Conservation (phyloP, 352 stramenopile genomes). For the Globisporangium ultimum region DNA sequence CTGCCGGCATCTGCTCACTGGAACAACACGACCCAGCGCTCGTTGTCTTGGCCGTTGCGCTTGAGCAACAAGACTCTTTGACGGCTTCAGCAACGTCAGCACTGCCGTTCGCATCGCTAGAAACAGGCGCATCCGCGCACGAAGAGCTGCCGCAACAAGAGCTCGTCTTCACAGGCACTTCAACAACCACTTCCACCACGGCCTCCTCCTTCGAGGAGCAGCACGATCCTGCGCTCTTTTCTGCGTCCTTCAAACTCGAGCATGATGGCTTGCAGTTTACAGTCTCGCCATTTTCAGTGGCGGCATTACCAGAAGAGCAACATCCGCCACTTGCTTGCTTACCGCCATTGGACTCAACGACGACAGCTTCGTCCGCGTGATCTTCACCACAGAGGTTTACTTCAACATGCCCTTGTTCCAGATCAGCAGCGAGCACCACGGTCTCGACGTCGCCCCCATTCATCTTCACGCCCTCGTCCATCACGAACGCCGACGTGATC, state of each 20-base stretch:
- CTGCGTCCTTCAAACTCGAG: constrained; percentile 1
- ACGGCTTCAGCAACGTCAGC: too few relatives aligned
- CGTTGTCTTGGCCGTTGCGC: too few relatives aligned
- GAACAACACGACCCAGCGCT: too few relatives aligned
- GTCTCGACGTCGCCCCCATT: not conserved
- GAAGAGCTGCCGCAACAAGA: not conserved
- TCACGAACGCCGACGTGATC: constrained; percentile 1
- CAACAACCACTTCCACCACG: too few relatives aligned
- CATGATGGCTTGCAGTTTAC: not conserved
- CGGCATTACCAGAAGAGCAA: not conserved
- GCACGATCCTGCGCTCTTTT: constrained; percentile 1
- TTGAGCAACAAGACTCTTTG: too few relatives aligned
- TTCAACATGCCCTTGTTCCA: not conserved
- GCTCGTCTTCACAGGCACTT: not conserved
- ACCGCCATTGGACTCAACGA: not conserved
- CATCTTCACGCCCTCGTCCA: constrained; percentile 1
- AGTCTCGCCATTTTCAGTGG: too few relatives aligned
- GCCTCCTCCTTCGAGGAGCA: not conserved
- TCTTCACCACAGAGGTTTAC: not conserved
- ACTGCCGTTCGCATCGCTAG: too few relatives aligned
- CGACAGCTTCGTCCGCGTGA: not conserved
- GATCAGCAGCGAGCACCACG: not conserved
- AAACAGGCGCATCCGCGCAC: not conserved
- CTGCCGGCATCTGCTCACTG: too few relatives aligned
- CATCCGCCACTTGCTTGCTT: not conserved